Evolutionary conservation across 306 rosid species (phyloP).

Genomic region (Begonia peltatifolia): DNA sequence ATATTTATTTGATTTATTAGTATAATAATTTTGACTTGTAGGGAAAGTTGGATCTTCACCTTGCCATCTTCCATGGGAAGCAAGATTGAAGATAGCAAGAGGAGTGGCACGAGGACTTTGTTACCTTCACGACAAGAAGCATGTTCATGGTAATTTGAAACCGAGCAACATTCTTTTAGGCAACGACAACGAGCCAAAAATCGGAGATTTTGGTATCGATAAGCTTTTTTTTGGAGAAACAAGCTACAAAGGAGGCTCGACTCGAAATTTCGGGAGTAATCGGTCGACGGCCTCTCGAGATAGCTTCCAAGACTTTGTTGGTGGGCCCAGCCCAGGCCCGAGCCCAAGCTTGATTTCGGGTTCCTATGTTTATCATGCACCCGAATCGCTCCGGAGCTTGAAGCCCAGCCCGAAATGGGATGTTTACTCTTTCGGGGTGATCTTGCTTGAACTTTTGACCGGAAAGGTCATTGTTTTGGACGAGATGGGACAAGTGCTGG

Average conservation of each 20-base stretch:
- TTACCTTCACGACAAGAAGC: conserved; percentile 92
- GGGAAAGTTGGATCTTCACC: conserved; percentile 94
- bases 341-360: conserved; percentile 67
- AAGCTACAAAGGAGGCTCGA: conserved; percentile 8
- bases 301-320: conserved; percentile 37
- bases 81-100: conserved; percentile 65
- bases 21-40: conserved; percentile 15
- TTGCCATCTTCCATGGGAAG: conserved; percentile 92
- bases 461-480: conserved; percentile 71
- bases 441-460: conserved; percentile 65
- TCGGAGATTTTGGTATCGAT: conserved; percentile 91
- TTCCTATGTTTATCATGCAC: conserved; percentile 61
- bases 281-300: conserved; percentile 64
- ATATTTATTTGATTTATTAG: too few relatives aligned
- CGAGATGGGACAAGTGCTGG: conserved; percentile 56
- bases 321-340: conserved; percentile 85
- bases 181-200: conserved; percentile 63
- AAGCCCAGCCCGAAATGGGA: conserved; percentile 92
- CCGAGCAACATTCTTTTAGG: conserved; percentile 77
- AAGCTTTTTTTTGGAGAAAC: conserved; percentile 6
- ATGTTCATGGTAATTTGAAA: conserved; percentile 84
- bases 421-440: conserved; percentile 75
- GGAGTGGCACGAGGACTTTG: conserved; percentile 91
- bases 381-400: conserved; percentile 62
- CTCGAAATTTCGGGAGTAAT: conserved; percentile 82